Evolutionary conservation across 2,329 filamentous ascomycete species (phyloP).

Genomic region (Talaromyces sp.): DNA sequence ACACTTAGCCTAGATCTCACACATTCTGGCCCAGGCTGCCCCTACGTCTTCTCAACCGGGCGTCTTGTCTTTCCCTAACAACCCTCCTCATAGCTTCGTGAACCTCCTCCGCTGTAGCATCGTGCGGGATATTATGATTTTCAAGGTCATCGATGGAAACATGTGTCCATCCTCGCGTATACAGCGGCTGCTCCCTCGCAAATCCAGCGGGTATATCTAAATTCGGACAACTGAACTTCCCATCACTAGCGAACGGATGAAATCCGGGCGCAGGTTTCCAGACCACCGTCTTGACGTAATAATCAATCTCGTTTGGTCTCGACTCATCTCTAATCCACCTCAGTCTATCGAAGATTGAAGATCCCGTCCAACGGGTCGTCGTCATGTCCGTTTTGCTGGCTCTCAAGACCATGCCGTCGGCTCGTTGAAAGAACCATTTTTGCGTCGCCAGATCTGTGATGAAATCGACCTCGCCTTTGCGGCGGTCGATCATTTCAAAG

Average conservation of each 20-base stretch:
- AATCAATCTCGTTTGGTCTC: conserved; percentile 39
- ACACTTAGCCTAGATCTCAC: background rate
- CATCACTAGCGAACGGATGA: background rate
- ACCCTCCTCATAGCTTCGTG: background rate
- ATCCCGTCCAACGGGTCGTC: conserved; percentile 44
- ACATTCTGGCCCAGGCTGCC: background rate
- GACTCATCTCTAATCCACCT: conserved; percentile 47
- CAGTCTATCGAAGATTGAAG: conserved; percentile 38
- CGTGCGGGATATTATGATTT: background rate
- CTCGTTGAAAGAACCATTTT: conserved; percentile 36
- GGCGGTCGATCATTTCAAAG: conserved; percentile 48
- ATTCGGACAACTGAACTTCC: background rate
- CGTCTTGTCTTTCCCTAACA: background rate
- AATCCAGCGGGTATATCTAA: conserved; percentile 8
- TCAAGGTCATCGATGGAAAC: background rate
- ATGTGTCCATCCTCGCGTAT: background rate
- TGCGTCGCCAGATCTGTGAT: conserved; percentile 41
- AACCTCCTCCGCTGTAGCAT: conserved; percentile 3
- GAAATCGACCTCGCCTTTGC: conserved; percentile 44
- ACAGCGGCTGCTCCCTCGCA: background rate
- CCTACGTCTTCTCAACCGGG: background rate
- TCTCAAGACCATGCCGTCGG: conserved; percentile 32
- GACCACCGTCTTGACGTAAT: conserved; percentile 43
- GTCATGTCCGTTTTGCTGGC: conserved; percentile 29
- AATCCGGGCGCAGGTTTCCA: conserved; percentile 25